Evolutionary conservation across 2,329 filamentous ascomycete species (phyloP), one percentile per base, ranked within the genome.

Genomic region (Clonostachys rhizophaga): DNA sequence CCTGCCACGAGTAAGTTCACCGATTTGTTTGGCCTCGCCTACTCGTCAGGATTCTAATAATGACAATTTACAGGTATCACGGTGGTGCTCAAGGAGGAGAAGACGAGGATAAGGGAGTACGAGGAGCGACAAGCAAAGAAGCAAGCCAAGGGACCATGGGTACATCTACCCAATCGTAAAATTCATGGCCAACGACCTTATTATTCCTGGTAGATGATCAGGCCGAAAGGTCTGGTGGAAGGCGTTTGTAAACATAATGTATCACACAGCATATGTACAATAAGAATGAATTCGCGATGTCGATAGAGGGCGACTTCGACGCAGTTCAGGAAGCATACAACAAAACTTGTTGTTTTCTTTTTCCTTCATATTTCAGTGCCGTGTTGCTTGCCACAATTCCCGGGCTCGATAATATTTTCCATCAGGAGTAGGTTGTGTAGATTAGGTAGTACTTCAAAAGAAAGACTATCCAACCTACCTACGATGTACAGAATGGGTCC

Each of bases 41-140:
- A 16, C 16, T 45, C 35, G 10, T 4, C 36, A 43, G 13, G 43
- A 18, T 36, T 13, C 34, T 42, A 39, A 55, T 63, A 45, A 65
- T 53, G 33, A 13, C 40, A 40, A 37, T n/a, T 24, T 24, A 36
- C 55, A 91, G 89, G 78, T 54, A 79, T 96, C 50, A 83, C 85
- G 0, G 70, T 99, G 35, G 66, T 96, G 13, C 72, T 99, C 62
- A 99, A 97, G 72, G 94, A 99, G 64, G 91, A 97, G 66, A 87
- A 87, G 66, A 96, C 94, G 6, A 78, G 91, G 47, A 84, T 96
- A 59, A 81, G 94, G 50, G 79, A 91, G 62, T 81, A 86, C 60
- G 76, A 89, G 48, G 91, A 96, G 60, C 82, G 84, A 49, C 78
- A 89, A 62, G 83, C 83, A 55, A 92, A 89, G 73, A 78, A 87